These are phyloP conservation scores for Fragaria nilgerrensis DNA, from an alignment of 306 rosid genomes.

Conservation along the genomic window DNA sequence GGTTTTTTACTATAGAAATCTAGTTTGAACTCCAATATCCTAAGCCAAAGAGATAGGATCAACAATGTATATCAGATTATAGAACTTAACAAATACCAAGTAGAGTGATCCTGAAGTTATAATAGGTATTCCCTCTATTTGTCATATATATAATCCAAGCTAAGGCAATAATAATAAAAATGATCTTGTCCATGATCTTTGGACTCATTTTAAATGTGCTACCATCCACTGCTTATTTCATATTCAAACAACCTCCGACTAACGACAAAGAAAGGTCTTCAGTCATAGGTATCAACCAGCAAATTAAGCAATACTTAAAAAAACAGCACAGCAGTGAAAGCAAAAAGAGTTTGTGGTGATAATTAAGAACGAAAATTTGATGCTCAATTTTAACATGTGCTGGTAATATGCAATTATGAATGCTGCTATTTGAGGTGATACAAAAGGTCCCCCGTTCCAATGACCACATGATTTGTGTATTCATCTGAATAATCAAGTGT, in stretches of 20 bases:
- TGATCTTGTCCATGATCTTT: constrained; percentile 18
- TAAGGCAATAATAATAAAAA: background rate
- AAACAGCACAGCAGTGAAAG: background rate
- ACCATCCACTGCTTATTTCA: background rate
- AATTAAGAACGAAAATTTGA: background rate
- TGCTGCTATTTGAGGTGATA: background rate
- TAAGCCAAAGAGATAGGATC: background rate
- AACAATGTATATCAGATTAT: background rate
- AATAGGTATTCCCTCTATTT: background rate
- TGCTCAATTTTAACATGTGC: constrained; percentile 21
- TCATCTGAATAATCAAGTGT: background rate
- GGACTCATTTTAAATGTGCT: constrained; percentile 13
- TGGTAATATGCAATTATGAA: background rate
- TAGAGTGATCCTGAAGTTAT: background rate
- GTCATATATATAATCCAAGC: background rate
- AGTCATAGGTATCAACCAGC: background rate
- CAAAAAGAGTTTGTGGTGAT: background rate
- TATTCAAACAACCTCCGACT: constrained; percentile 11
- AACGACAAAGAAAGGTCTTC: constrained; percentile 17
- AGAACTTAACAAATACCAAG: too few relatives aligned
- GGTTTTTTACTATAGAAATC: background rate
- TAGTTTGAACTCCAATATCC: background rate
- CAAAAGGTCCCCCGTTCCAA: background rate
- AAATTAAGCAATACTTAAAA: background rate
- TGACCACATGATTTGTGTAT: constrained; percentile 1